Evolutionary conservation across 768 basidiomycete species (phyloP).

Genomic region (Leccinum incarnatum): DNA sequence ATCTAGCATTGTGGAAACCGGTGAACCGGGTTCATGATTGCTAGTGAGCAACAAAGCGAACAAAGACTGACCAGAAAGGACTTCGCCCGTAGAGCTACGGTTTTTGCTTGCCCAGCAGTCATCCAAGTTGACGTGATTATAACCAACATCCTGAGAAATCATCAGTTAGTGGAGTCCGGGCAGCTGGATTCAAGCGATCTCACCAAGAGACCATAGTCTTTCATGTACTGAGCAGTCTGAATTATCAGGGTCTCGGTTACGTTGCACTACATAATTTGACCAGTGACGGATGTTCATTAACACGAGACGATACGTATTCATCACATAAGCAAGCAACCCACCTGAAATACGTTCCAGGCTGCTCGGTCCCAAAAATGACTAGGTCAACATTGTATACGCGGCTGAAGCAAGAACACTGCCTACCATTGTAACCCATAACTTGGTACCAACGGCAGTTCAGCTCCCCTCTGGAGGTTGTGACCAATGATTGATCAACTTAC

Average conservation of each 20-base stretch:
- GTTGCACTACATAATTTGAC: slow-evolving; percentile 42
- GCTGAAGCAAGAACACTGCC: neutral
- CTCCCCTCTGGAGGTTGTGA: neutral
- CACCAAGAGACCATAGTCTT: slow-evolving; percentile 50
- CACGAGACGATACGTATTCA: neutral
- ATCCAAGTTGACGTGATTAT: slow-evolving; percentile 58
- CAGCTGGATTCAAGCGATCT: neutral
- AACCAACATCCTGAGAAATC: slow-evolving; percentile 47
- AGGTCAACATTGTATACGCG: slow-evolving; percentile 1
- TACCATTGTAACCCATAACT: slow-evolving; percentile 35
- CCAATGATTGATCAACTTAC: slow-evolving; percentile 10
- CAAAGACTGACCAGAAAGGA: slow-evolving; percentile 47
- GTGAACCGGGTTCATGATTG: neutral
- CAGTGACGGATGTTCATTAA: neutral
- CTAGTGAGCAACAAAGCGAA: neutral
- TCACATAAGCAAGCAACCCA: slow-evolving; percentile 25
- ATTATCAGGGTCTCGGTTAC: slow-evolving; percentile 53
- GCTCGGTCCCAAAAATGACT: neutral
- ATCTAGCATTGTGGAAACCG: slow-evolving; percentile 32
- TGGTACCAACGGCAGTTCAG: slow-evolving; percentile 8
- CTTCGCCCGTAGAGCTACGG: slow-evolving; percentile 47
- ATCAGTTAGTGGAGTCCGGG: neutral
- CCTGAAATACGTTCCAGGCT: slow-evolving; percentile 71
- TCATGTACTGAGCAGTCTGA: slow-evolving; percentile 49
- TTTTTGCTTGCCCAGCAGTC: slow-evolving; percentile 62